Conservation (phyloP, 805 yeast genomes). For the Starmerella bombicola region DNA sequence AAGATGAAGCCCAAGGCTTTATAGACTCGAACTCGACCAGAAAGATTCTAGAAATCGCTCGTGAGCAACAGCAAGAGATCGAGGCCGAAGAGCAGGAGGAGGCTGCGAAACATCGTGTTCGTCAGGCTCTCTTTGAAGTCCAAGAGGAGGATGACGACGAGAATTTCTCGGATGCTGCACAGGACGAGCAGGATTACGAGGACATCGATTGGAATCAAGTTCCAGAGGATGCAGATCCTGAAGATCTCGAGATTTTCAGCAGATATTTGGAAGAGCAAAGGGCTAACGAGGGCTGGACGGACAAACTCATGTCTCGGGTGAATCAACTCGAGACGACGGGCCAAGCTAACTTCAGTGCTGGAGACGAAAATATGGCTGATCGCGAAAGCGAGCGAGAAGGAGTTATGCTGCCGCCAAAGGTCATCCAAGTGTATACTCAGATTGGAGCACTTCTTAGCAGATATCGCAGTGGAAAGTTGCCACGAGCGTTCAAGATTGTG, state of each 20-base stretch:
- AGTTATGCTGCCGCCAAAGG: slow-evolving; percentile 88
- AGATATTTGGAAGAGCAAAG: slow-evolving; percentile 37
- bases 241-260: slow-evolving; percentile 75
- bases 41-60: slow-evolving; percentile 78
- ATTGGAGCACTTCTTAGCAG: slow-evolving; percentile 78
- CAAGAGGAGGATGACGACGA: slow-evolving; percentile 18
- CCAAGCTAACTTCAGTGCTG: slow-evolving; percentile 35
- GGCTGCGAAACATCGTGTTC: background rate
- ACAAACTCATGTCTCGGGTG: slow-evolving; percentile 82
- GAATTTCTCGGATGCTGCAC: slow-evolving; percentile 34
- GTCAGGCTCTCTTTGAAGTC: background rate
- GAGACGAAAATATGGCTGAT: slow-evolving; percentile 11
- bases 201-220: slow-evolving; percentile 36
- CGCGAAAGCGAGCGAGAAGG: slow-evolving; percentile 35
- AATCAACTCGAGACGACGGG: slow-evolving; percentile 13
- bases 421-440: slow-evolving; percentile 83
- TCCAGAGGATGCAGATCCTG: slow-evolving; percentile 56
- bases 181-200: slow-evolving; percentile 35
- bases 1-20: slow-evolving; percentile 43
- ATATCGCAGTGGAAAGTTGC: slow-evolving; percentile 90
- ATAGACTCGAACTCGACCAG: slow-evolving; percentile 75
- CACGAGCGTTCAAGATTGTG: slow-evolving; percentile 89
- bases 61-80: slow-evolving; percentile 83
- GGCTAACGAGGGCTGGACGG: slow-evolving; percentile 46
- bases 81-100: slow-evolving; percentile 40